A percentile compares a stretch with the other conserved stretches of the same genome.
Evolutionary conservation across 78 protist species (phyloP).

Genomic region (Dictyostelium brefeldianum): DNA sequence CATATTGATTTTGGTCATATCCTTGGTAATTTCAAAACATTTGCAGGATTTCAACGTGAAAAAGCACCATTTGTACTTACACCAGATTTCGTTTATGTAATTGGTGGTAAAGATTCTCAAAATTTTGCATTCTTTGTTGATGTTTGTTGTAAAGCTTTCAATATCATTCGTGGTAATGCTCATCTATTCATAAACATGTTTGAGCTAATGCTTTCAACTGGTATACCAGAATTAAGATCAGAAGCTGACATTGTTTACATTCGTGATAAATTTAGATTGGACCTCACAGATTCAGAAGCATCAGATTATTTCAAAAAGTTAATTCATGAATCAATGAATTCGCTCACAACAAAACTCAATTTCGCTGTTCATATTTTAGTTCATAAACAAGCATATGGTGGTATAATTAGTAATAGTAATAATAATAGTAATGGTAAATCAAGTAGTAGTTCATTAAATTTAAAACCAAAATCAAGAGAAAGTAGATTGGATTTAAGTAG

Average conservation of each 20-base stretch:
- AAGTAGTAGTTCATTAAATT: not conserved
- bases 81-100: slow-evolving; percentile 93
- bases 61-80: slow-evolving; percentile 97
- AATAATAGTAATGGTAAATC: not conserved
- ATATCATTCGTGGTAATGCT: slow-evolving; percentile 90
- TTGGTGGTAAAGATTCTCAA: slow-evolving; percentile 86
- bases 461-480: not conserved
- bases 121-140: slow-evolving; percentile 83
- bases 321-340: slow-evolving; percentile 61
- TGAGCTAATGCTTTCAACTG: slow-evolving; percentile 90
- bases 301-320: slow-evolving; percentile 70
- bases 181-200: slow-evolving; percentile 91
- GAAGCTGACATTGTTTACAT: slow-evolving; percentile 88
- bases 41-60: slow-evolving; percentile 92
- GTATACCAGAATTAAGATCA: slow-evolving; percentile 95
- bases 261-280: slow-evolving; percentile 78
- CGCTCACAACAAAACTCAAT: slow-evolving; percentile 76
- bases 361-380: slow-evolving; percentile 74
- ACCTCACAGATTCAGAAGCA: slow-evolving; percentile 82
- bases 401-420: not conserved
- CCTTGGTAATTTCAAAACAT: slow-evolving; percentile 92
- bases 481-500: not conserved
- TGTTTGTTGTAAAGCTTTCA: slow-evolving; percentile 88
- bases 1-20: slow-evolving; percentile 99
- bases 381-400: not conserved